phyloP scores from a whole-genome alignment of 371 early-diverging fungal species.

The Zopfochytrium polystomum region DNA sequence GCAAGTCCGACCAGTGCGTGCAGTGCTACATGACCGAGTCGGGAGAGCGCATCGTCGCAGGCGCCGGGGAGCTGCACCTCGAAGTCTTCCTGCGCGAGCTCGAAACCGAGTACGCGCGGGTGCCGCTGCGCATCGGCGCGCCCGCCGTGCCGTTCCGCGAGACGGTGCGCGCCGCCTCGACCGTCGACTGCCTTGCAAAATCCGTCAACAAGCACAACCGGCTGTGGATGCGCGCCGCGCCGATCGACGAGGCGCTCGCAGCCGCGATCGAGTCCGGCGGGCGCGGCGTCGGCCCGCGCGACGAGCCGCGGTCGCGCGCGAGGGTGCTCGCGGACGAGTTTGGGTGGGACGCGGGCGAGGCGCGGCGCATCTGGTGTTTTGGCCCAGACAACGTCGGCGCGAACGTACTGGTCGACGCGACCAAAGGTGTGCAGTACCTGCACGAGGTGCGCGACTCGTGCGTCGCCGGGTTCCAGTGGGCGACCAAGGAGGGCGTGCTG shows the following conservation, averaged over 20 bases:
- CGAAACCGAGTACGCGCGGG: slow-evolving; percentile 98
- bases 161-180: slow-evolving; percentile 86
- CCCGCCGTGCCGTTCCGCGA: slow-evolving; percentile 98
- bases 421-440: slow-evolving; percentile 98
- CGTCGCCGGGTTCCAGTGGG: slow-evolving; percentile 92
- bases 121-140: slow-evolving; percentile 91
- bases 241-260: slow-evolving; percentile 85
- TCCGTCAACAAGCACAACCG: slow-evolving; percentile 99
- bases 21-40: slow-evolving; percentile 89
- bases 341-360: no score
- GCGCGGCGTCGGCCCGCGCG: slow-evolving; percentile 90
- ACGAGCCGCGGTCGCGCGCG: slow-evolving; percentile 96
- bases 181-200: slow-evolving; percentile 86
- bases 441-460: slow-evolving; percentile 99
- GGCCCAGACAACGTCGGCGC: slow-evolving; percentile 96
- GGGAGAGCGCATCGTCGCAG: slow-evolving; percentile 99
- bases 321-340: slow-evolving; percentile 91
- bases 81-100: slow-evolving; percentile 99
- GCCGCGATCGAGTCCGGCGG: slow-evolving; percentile 84
- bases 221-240: slow-evolving; percentile 97
- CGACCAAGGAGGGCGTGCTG: no score
- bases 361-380: slow-evolving; percentile 99
- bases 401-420: slow-evolving; percentile 94
- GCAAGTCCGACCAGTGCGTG: slow-evolving; percentile 99
- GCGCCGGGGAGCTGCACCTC: slow-evolving; percentile 99